phyloP scores from a whole-genome alignment of 352 stramenopile species.

The Pythium myriotylum region DNA sequence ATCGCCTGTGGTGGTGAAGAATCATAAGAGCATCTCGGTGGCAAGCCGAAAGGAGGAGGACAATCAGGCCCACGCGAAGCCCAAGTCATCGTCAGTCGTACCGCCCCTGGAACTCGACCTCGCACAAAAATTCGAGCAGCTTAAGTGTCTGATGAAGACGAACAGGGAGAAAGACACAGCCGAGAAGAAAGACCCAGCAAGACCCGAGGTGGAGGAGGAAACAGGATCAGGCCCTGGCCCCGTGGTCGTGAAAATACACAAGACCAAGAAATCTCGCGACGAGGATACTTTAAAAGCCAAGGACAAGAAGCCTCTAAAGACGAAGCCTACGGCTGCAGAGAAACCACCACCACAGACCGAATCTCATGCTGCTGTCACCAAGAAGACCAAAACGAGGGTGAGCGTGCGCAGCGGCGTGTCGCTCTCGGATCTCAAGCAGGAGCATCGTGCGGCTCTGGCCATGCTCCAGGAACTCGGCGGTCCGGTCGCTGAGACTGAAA shows the following conservation, averaged over 20 bases:
- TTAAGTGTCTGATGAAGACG: constrained; percentile 61
- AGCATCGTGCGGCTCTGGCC: constrained; percentile 71
- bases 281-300: not conserved
- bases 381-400: constrained; percentile 15
- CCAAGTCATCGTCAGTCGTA: constrained; percentile 9
- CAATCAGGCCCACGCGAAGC: constrained; percentile 1
- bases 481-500: constrained; percentile 34
- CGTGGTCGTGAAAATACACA: not conserved
- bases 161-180: constrained; percentile 40
- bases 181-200: not conserved
- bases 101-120: constrained; percentile 41
- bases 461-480: constrained; percentile 77
- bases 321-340: not conserved
- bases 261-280: not conserved
- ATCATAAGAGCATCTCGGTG: not conserved
- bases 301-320: not conserved
- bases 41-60: not conserved
- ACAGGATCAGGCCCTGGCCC: not conserved
- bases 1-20: constrained; percentile 6
- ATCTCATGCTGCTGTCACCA: not conserved
- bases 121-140: constrained; percentile 61
- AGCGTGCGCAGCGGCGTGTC: constrained; percentile 51
- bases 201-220: not conserved
- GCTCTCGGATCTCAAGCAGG: constrained; percentile 70
- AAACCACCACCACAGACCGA: not conserved